Evolutionary conservation across 768 basidiomycete species (phyloP).

Genomic region (Daedaleopsis sinensis): DNA sequence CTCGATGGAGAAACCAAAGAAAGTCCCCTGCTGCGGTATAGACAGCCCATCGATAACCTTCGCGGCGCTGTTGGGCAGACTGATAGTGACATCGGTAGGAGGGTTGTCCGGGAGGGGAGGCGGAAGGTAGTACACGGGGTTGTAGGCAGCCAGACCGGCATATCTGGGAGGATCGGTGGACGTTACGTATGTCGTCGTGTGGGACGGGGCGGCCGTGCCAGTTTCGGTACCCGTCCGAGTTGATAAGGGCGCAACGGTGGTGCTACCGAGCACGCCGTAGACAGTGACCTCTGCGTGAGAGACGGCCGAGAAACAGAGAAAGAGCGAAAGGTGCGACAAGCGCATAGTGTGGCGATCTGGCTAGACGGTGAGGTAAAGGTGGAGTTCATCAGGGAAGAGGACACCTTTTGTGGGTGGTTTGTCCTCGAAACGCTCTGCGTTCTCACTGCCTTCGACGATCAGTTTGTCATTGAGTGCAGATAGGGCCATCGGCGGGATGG

Average conservation of each 20-base stretch:
- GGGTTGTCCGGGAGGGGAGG: slow-evolving; percentile 11
- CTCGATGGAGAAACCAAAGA: slow-evolving; percentile 77
- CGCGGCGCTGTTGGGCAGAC: slow-evolving; percentile 4
- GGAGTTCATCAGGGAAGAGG: too few species aligned
- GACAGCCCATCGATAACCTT: slow-evolving; percentile 34
- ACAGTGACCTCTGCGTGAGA: slow-evolving; percentile 4
- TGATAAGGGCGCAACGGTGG: background rate
- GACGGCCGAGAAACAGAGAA: background rate
- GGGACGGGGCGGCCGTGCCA: background rate
- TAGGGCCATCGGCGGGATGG: too few species aligned
- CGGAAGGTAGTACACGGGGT: slow-evolving; percentile 50
- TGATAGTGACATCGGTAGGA: slow-evolving; percentile 10
- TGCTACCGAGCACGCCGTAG: slow-evolving; percentile 12
- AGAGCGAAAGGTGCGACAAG: slow-evolving; percentile 2
- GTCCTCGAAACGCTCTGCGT: too few species aligned
- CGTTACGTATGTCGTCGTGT: slow-evolving; percentile 8
- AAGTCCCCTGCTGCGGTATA: slow-evolving; percentile 51
- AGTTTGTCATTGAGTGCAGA: too few species aligned
- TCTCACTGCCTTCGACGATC: too few species aligned
- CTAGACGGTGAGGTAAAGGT: too few species aligned
- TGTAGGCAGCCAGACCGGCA: slow-evolving; percentile 53
- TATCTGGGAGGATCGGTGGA: slow-evolving; percentile 29
- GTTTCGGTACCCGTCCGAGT: background rate
- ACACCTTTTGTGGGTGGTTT: too few species aligned
- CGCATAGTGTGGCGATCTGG: background rate